These are phyloP conservation scores for Domatiomyces globalis DNA, from an alignment of 2,329 filamentous ascomycete species.

Conservation along the genomic window DNA sequence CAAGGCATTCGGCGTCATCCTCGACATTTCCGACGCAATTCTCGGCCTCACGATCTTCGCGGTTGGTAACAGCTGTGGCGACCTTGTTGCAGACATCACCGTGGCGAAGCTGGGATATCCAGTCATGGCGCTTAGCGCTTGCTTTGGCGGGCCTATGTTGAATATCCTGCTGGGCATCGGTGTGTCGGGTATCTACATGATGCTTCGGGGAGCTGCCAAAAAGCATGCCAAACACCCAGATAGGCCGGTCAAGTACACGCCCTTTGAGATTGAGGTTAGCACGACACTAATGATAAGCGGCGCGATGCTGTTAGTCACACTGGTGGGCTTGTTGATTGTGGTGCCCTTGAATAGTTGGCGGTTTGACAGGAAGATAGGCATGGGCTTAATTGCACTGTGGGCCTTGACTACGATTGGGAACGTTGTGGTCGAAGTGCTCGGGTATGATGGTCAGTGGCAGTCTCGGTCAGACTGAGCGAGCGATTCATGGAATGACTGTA, in stretches of 20 bases:
- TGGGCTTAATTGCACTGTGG: slow-evolving; percentile 69
- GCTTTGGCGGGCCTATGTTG: slow-evolving; percentile 95
- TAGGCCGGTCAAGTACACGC: slow-evolving; percentile 49
- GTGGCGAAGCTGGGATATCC: slow-evolving; percentile 86
- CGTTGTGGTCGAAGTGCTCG: slow-evolving; percentile 56
- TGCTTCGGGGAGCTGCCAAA: slow-evolving; percentile 53
- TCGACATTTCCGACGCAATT: slow-evolving; percentile 78
- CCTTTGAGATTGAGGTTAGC: slow-evolving; percentile 72
- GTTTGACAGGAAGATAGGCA: slow-evolving; percentile 70
- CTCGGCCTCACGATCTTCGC: slow-evolving; percentile 92
- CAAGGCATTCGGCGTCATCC: slow-evolving; percentile 80
- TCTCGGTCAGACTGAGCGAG: background rate
- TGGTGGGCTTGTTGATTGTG: slow-evolving; percentile 61
- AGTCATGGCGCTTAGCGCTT: slow-evolving; percentile 88
- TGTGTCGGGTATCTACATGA: slow-evolving; percentile 81
- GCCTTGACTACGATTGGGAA: slow-evolving; percentile 64
- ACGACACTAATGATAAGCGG: slow-evolving; percentile 75
- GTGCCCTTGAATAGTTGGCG: slow-evolving; percentile 80
- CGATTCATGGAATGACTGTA: background rate
- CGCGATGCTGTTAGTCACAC: slow-evolving; percentile 65
- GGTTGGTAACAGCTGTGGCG: slow-evolving; percentile 86
- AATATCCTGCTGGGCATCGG: slow-evolving; percentile 93
- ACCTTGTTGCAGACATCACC: slow-evolving; percentile 87
- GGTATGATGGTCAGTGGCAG: slow-evolving; percentile 10
- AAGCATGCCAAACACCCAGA: slow-evolving; percentile 54